Base-by-base conservation (phyloP, 768 basidiomycete genomes). In the Pleurotus tuoliensis region DNA sequence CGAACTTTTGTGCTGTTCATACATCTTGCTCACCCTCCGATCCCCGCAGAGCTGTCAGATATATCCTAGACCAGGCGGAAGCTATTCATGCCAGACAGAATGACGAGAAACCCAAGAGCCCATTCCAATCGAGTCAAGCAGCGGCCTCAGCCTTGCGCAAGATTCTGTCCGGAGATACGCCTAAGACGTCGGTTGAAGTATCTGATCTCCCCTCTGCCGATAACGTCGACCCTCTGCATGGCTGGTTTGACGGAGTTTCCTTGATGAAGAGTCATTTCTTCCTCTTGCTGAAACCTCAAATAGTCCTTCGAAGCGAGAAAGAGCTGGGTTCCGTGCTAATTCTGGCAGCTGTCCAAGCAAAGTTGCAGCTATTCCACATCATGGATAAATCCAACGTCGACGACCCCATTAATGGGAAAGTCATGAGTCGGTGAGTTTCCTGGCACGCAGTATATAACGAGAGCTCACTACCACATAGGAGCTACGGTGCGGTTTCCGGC, bases 261-360 rank as follows among this genome's bases (percentile, higher is more conserved):
- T 73, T 88, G 27, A 73, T 74, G 51, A 88, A 88, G 62, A 83
- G 84, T 41, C 83, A 94, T 65, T 88, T 90, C 67, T 90, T 90
- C 65, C 76, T 94, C n/a, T 78, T 98, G 34, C 73, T 96, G 58
- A 94, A 94, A 64, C 94, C 95, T 11, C 95, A 98, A 66, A 82
- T 98, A 51, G 84, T 93, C 8, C 72, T 97, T 24, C 77, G 82
- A 16, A 89, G 85, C 58, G 82, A 87, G 39, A 70, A 64, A 9
- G 53, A 67, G 4, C 70, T 75, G 27, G 82, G 82, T 56, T 79
- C 86, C 1, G 82, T 84, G 27, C 81, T 90, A 48, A 81, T 96
- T 20, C 68, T 90, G 4, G 86, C 92, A 13, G 88, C 94, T 24
- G 82, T 88, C 34, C 88, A 91, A 62, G 86, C 89, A 6, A 90